Evolutionary conservation across 768 basidiomycete species (phyloP), one percentile per base, ranked within the genome.

Genomic region (Steccherinum ochraceum): DNA sequence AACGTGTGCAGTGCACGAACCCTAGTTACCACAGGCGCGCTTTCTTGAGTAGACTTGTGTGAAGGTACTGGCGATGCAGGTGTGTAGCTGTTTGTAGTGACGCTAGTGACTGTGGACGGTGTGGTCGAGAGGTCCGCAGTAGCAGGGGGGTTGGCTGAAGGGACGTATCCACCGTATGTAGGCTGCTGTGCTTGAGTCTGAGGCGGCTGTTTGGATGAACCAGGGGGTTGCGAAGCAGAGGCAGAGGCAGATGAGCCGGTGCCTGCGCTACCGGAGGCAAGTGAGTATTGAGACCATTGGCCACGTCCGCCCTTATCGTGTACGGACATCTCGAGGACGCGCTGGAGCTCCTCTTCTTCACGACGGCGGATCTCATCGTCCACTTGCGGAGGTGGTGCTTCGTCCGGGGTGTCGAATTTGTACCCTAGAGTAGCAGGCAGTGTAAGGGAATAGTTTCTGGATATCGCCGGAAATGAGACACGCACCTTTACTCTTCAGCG

Each of bases 291-390:
- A 0, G 71, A 55, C 77, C 83, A 84, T 26, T 76, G 72, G 4
- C 63, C 58, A 45, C 90, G 76, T 0, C 93, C 93, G 11, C 93
- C 93, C 56, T 85, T 87, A 64, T 97, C 93, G 49, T 85, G 83
- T 71, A 93, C 85, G n/a, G 88, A 91, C 71, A 96, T 83, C 62
- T 95, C 93, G 23, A 98, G 74, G 0, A 86, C 95, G 3, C 93
- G 82, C 61, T 93, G 89, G 2, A 98, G 81, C 58, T 98, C 95
- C 61, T 95, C 95, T 61, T 97, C 95, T 63, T 98, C 95, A 52
- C 80, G 79, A 12, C 90, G 75, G 12, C 89, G 79, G 40, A 81
- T 79, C 12, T 89, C 90, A 54, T 92, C 91, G 54, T 90, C 89
- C 12, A 83, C 80, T 0, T 79, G 63, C 1, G 81, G 84, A 0